Conservation (phyloP, 2,329 filamentous ascomycete species). For the Calonectria crousiana region DNA sequence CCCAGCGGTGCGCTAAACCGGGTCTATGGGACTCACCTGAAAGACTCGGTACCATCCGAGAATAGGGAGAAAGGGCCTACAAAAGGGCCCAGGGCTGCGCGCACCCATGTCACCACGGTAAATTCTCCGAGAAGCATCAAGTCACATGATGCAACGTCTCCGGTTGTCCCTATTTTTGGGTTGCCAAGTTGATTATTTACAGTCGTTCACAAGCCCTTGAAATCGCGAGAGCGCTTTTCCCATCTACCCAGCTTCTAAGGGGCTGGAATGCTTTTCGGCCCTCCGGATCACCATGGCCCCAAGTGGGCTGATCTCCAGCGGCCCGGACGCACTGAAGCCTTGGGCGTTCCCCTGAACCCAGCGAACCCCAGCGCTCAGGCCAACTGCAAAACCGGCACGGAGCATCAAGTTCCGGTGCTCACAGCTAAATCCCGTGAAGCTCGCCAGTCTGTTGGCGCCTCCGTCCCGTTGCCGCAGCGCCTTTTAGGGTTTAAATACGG, state of each 20-base stretch:
- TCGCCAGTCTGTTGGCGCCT: neutral
- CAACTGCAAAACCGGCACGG: neutral
- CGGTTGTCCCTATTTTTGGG: neutral
- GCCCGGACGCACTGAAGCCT: neutral
- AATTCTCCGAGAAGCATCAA: neutral
- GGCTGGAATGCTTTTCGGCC: neutral
- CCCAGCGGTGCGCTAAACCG: neutral
- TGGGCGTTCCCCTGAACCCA: neutral
- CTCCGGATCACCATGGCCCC: neutral
- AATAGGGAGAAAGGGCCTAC: neutral
- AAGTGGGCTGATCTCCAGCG: neutral
- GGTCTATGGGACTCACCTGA: neutral
- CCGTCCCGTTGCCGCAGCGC: neutral
- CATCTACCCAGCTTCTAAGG: too few species aligned
- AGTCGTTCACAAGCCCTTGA: neutral
- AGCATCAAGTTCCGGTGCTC: neutral
- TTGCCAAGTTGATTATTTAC: neutral
- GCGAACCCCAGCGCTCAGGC: neutral
- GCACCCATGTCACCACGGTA: neutral
- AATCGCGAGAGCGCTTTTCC: neutral
- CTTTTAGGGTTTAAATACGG: neutral
- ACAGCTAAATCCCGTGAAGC: neutral
- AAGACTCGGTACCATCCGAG: conserved; percentile 1
- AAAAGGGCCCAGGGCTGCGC: neutral
- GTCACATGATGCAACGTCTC: neutral